A percentile compares a stretch with the other conserved stretches of the same genome.
These are phyloP conservation scores for Fragilariopsis cylindrus DNA, from an alignment of 108 stramenopile species.

Conservation along the genomic window DNA sequence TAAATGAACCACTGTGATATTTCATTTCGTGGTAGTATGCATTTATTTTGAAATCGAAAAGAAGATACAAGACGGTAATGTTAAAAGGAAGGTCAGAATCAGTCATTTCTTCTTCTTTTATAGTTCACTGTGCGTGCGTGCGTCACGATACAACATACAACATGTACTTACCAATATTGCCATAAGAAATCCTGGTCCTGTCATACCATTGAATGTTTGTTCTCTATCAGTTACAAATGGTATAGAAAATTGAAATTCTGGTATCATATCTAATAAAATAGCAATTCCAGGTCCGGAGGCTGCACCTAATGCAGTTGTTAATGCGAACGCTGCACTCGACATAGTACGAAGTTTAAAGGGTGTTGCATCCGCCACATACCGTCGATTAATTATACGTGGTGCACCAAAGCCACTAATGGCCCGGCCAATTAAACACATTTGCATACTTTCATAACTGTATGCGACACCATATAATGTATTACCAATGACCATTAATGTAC, in stretches of 20 bases:
- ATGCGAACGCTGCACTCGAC: slow-evolving; percentile 69
- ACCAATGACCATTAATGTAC: slow-evolving; percentile 57
- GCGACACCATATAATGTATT: slow-evolving; percentile 80
- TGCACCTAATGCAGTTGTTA: slow-evolving; percentile 68
- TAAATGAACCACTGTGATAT: slow-evolving; percentile 43
- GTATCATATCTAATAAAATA: slow-evolving; percentile 50
- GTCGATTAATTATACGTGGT: slow-evolving; percentile 71
- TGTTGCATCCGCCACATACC: slow-evolving; percentile 79
- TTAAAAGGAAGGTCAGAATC: no score
- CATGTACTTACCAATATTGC: slow-evolving; percentile 13
- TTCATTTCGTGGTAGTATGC: no score
- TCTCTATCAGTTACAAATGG: slow-evolving; percentile 40
- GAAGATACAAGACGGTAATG: no score
- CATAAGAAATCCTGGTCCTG: slow-evolving; percentile 70
- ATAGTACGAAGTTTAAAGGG: slow-evolving; percentile 61
- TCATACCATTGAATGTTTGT: slow-evolving; percentile 68
- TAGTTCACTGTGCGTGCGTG: no score
- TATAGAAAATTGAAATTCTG: slow-evolving; percentile 53
- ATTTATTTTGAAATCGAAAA: no score
- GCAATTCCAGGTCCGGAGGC: slow-evolving; percentile 77
- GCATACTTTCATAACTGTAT: slow-evolving; percentile 54
- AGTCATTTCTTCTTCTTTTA: no score
- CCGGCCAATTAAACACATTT: slow-evolving; percentile 72
- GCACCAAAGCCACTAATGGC: slow-evolving; percentile 79
- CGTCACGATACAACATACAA: no score